These are phyloP conservation scores for Vicia sativa DNA, from an alignment of 306 rosid genomes.

Conservation along the genomic window DNA sequence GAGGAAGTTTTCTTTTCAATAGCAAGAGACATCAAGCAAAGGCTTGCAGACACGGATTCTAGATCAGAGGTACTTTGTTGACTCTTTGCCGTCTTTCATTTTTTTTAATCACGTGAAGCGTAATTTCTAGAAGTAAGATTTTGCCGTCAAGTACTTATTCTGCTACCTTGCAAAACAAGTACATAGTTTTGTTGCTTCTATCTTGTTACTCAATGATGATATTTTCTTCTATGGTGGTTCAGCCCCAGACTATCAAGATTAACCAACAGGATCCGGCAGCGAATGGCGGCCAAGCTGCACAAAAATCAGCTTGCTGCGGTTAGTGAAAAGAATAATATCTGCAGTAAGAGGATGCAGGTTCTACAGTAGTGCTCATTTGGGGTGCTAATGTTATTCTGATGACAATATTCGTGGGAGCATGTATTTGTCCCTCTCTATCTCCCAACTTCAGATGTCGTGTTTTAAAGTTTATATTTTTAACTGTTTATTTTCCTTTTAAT, in stretches of 20 bases:
- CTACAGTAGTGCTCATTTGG: constrained; percentile 33
- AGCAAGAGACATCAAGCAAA: constrained; percentile 77
- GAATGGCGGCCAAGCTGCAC: constrained; percentile 57
- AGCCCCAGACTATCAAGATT: constrained; percentile 76
- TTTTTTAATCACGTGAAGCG: not conserved
- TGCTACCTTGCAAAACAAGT: constrained; percentile 5
- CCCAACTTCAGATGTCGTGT: constrained; percentile 41
- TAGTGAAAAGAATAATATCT: constrained; percentile 40
- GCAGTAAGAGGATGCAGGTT: constrained; percentile 38
- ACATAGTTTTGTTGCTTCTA: constrained; percentile 15
- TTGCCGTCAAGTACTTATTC: not conserved
- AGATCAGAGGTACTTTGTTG: constrained; percentile 56
- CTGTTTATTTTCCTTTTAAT: constrained; percentile 10
- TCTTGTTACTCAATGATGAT: constrained; percentile 24
- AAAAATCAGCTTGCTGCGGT: constrained; percentile 75
- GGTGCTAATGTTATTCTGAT: constrained; percentile 42
- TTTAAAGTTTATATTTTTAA: constrained; percentile 37
- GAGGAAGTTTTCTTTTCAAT: constrained; percentile 91
- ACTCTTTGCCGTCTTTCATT: constrained; percentile 4
- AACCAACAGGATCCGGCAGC: constrained; percentile 57
- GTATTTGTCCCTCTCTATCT: constrained; percentile 39
- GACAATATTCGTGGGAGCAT: constrained; percentile 40
- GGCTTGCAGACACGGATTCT: constrained; percentile 80
- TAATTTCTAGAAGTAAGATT: not conserved
- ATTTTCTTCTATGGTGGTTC: constrained; percentile 38